Conservation (phyloP, 1,284 basidiomycete genomes). For the Trichosporon sp. region DNA sequence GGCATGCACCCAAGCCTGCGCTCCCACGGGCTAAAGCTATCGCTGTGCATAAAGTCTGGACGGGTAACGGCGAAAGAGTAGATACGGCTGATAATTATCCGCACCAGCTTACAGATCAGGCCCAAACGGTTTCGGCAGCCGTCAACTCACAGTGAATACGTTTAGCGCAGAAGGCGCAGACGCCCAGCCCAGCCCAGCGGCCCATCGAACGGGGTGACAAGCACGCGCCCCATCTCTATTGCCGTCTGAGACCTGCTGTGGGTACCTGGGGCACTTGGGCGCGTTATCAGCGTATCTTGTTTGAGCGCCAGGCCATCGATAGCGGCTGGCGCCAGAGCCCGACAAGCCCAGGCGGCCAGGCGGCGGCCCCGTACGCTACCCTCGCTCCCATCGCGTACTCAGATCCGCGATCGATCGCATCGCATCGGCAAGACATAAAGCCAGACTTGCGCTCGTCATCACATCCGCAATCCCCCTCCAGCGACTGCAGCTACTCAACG, state of each 20-base stretch:
- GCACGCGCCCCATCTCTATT: conserved; percentile 13
- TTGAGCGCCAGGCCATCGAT: background rate
- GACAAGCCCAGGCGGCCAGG: background rate
- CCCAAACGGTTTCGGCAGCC: background rate
- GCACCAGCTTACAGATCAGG: background rate
- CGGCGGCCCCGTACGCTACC: background rate
- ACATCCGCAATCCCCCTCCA: background rate
- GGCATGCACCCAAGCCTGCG: background rate
- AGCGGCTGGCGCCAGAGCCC: background rate
- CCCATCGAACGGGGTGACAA: background rate
- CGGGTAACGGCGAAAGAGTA: background rate
- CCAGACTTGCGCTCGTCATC: background rate
- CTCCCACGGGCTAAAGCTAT: background rate
- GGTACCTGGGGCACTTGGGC: background rate
- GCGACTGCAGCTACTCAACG: background rate
- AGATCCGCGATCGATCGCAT: conserved; percentile 1
- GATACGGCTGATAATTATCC: conserved; percentile 9
- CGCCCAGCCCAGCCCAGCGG: background rate
- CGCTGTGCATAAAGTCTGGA: background rate
- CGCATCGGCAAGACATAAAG: background rate
- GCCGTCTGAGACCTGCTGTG: too few relatives aligned
- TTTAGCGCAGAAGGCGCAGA: background rate
- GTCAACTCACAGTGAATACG: background rate
- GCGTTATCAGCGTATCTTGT: conserved; percentile 19
- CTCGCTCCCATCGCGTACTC: conserved; percentile 1